These are phyloP conservation scores for Begonia loranthoides DNA, from an alignment of 306 rosid genomes.

Conservation along the genomic window DNA sequence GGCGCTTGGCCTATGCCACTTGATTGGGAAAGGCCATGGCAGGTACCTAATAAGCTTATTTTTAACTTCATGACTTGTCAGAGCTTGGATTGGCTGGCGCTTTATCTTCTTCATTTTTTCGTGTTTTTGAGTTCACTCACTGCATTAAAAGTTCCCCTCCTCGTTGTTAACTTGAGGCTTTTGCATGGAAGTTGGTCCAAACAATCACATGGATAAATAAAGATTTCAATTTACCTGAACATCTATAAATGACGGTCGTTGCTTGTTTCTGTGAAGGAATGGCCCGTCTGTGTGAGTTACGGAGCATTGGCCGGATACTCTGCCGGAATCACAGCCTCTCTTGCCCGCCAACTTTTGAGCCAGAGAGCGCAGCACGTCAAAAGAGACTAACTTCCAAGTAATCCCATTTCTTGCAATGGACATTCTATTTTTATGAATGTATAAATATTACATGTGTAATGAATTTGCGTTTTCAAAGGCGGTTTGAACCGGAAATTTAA, in stretches of 20 bases:
- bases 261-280: conserved; percentile 48
- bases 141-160: not conserved
- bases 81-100: not conserved
- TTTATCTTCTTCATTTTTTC: not conserved
- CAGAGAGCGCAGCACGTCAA: conserved; percentile 30
- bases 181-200: not conserved
- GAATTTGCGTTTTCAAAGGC: no score
- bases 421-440: no score
- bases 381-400: conserved; percentile 29
- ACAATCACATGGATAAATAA: not conserved
- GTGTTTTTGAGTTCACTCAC: not conserved
- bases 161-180: not conserved
- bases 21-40: conserved; percentile 98
- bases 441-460: no score
- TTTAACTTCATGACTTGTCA: not conserved
- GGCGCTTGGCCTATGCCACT: conserved; percentile 99
- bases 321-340: conserved; percentile 38
- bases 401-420: no score
- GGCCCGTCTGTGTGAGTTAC: conserved; percentile 84
- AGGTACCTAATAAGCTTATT: conserved; percentile 25
- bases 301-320: conserved; percentile 63
- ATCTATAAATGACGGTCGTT: not conserved
- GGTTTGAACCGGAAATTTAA: no score
- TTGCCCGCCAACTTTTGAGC: conserved; percentile 23
- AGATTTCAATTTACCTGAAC: not conserved